Evolutionary conservation across 1,139 yeast species (phyloP).

Genomic region (Taiozyma onychis): DNA sequence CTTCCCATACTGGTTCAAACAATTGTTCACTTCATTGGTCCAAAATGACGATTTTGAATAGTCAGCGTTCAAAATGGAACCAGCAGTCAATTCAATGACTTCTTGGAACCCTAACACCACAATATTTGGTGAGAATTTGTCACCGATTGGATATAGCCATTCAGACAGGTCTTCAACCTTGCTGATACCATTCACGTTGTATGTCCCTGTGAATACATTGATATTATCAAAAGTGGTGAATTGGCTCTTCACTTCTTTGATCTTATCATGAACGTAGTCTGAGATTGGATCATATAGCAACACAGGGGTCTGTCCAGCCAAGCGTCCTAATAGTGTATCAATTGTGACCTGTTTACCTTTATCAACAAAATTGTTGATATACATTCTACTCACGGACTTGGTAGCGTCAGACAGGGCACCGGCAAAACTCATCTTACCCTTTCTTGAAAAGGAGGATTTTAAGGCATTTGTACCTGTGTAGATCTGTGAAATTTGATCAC

Average conservation of each 20-base stretch:
- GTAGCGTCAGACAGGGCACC: slow-evolving; percentile 96
- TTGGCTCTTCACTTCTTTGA: slow-evolving; percentile 43
- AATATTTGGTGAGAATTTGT: slow-evolving; percentile 50
- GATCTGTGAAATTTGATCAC: slow-evolving; percentile 93
- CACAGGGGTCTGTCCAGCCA: slow-evolving; percentile 66
- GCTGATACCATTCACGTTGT: slow-evolving; percentile 77
- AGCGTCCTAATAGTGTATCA: slow-evolving; percentile 78
- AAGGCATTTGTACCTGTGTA: slow-evolving; percentile 97
- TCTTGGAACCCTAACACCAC: slow-evolving; percentile 91
- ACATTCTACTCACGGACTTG: slow-evolving; percentile 90
- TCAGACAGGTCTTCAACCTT: slow-evolving; percentile 49
- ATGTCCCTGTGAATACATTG: slow-evolving; percentile 76
- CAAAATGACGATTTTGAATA: slow-evolving; percentile 56
- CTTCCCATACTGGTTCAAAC: slow-evolving; percentile 45
- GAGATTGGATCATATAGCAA: slow-evolving; percentile 80
- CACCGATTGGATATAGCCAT: slow-evolving; percentile 80
- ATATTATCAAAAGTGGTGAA: slow-evolving; percentile 61
- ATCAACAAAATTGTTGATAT: slow-evolving; percentile 93
- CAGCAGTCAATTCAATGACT: slow-evolving; percentile 84
- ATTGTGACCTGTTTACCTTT: slow-evolving; percentile 82
- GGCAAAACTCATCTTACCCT: slow-evolving; percentile 93
- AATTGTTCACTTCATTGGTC: slow-evolving; percentile 52
- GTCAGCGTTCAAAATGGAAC: slow-evolving; percentile 71
- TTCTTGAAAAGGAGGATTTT: slow-evolving; percentile 87
- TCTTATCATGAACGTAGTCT: slow-evolving; percentile 66